Conservation (phyloP, 2,329 filamentous ascomycete species). For the Colletotrichum sp. region DNA sequence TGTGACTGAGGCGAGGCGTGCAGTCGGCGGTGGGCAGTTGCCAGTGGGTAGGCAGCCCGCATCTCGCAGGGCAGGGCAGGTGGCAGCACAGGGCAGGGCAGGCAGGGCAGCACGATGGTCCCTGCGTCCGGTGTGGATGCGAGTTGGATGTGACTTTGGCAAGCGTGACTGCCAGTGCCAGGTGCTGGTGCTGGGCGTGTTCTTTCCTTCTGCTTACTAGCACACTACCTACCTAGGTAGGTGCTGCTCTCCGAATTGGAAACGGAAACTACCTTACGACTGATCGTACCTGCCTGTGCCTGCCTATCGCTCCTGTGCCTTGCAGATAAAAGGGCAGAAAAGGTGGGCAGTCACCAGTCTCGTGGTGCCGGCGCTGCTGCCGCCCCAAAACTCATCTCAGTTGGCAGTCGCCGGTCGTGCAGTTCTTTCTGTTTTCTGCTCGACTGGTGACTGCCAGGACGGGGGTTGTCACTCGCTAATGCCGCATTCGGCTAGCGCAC, state of each 20-base stretch:
- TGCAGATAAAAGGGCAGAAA: not conserved
- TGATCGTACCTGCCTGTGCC: not conserved
- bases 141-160: not conserved
- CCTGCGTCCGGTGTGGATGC: constrained; percentile 2
- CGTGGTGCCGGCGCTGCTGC: not conserved
- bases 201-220: not conserved
- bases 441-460: not conserved
- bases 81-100: not conserved
- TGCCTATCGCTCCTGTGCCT: not conserved
- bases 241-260: not conserved
- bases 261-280: not conserved
- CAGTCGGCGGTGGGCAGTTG: not conserved
- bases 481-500: not conserved
- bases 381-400: not conserved
- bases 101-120: not conserved
- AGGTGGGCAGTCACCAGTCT: not conserved
- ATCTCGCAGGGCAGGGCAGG: not conserved
- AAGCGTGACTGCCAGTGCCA: not conserved
- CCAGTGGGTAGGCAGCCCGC: not conserved
- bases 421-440: not conserved
- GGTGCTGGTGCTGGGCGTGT: not conserved
- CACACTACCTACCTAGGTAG: too few species aligned
- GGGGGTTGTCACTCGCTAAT: not conserved
- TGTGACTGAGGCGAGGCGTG: not conserved
- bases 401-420: not conserved